Base-by-base conservation (phyloP, 2,329 filamentous ascomycete genomes). In the Fusarium tricinctum region DNA sequence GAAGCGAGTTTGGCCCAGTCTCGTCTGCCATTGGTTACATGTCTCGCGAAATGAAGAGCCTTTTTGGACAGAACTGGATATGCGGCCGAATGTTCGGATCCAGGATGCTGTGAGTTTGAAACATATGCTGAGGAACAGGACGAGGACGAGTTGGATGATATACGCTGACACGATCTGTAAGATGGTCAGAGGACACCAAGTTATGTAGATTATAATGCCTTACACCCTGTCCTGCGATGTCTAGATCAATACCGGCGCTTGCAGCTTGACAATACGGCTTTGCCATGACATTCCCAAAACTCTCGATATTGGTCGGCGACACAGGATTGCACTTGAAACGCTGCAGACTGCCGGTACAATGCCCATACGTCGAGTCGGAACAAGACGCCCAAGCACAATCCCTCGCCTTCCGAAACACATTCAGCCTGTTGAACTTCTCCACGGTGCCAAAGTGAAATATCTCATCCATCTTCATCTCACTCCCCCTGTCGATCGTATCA, bases 361-460 rank as follows among this genome's bases (percentile, higher is more conserved):
- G n/a, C 1, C 55, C 45, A 22, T 45, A 60, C 1, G 32, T 60
- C 1, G 58, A 61, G 2, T 60, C 55, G 0, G 55, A 19, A 7
- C 58, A 61, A 1, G 58, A 60, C 1, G 44, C 39, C 58, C 58
- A 61, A 19, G 20, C 44, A 2, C 57, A 60, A 10, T 15, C 26
- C 3, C 53, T 30, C 0, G 28, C 23, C 1, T 17, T n/a, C 0
- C 19, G 14, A 17, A 60, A 58, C 1, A 39, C 23, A 9, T 42
- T 14, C 1, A 59, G n/a, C 1, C 17, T 8, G 14, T 59, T 20
- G 3, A 60, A 33, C 5, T 59, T 12, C 4, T 44, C 30, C 2
- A 59, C 5, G 0, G 38, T 44, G 0, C 23, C 44, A 15, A 60
- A 60, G 1, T 60, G 54, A 2, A 59, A 60, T 1, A 8, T 32